Evolutionary conservation across 106 monocot genomes (phyloP), one percentile per base, ranked within the genome.

Genomic region (Phalaenopsis equestris): DNA sequence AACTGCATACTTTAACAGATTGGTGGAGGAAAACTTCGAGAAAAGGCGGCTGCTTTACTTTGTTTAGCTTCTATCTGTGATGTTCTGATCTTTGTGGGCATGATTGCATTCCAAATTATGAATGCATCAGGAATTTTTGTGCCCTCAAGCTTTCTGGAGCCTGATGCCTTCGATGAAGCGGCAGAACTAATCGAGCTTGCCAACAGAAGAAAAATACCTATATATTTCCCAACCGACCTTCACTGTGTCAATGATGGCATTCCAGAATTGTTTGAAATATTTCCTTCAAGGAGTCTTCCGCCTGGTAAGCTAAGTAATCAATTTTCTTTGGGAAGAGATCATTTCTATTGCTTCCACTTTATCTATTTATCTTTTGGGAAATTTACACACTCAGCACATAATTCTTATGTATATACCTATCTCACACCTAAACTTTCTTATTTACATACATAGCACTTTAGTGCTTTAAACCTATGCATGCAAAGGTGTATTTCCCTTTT

Each of bases 51-150:
- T 77, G 91, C 86, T 55, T 84, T 97, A 78, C 78, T 65, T 24
- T 14, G 68, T 78, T 82, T 97, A 80, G 83, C 94, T 80, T 90
- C 85, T 83, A 79, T 73, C 84, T 92, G 96, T 83, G 89, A 97
- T 84, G 92, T 84, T 39, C 38, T 97, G n/a, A 30, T 92, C 18
- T 92, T 97, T 86, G 80, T 94, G 84, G 96, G 96, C 42, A 86
- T 86, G 49, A 39, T 92, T 41, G 88, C 90, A 46, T 92, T 93
- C 80, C 93, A 92, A 86, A 80, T 92, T 77, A 97, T 94, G 96
- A 83, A 97, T 86, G 96, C 88, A 36, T 80, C 87, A 38, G 93
- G 94, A 78, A 18, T 86, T 6, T 42, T 86, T 74, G 87, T 92
- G 18, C 90, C 87, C 17, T 70, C 81, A 57, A 55, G 19, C 57